Base-by-base conservation (phyloP, 495 filamentous ascomycete genomes). In the Alectoria sarmentosa region DNA sequence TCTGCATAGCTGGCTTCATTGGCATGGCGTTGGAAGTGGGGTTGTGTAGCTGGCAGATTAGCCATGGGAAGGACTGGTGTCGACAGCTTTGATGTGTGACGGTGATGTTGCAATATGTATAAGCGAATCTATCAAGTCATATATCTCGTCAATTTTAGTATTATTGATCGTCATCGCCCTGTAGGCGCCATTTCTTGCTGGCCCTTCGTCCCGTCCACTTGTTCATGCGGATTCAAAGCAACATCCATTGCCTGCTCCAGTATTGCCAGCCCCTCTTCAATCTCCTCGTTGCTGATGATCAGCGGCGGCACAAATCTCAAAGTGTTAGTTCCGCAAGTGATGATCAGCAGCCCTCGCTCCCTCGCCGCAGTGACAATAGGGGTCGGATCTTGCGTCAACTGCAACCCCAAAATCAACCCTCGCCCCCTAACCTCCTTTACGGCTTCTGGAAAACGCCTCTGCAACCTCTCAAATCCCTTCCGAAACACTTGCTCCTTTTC, bases 261-360 rank as follows among this genome's bases (percentile, higher is more conserved):
- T 41, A 96, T 91, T 49, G 70, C 71, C 73, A 98, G 72, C 1
- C 90, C 91, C 62, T 87, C 80, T 67, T 84, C 76, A 42, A 97
- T 90, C 78, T 96, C 87, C 23, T 80, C 84, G 60, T 90, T 84
- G 4, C 81, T 85, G 65, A 98, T 86, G 5, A 86, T 84, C 71
- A 96, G 74, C 58, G 89, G 86, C 65, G 92, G 92, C 64, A 96
- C 89, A 69, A 96, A 94, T 38, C 92, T 80, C 54, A 96, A 75
- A 56, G 90, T 93, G 70, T 97, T 93, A 6, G 85, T 89, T 5
- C 94, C 94, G 39, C 90, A 91, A 1, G 90, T 96, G 69, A 98
- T 97, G 23, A 98, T 79, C 72, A 98, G 69, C 76, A 98, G 69
- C 0, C 94, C 95, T 57, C 92, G 79, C 79, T 98, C 92, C 64